Conservation (phyloP, 768 basidiomycete species). For the Russula sp. region DNA sequence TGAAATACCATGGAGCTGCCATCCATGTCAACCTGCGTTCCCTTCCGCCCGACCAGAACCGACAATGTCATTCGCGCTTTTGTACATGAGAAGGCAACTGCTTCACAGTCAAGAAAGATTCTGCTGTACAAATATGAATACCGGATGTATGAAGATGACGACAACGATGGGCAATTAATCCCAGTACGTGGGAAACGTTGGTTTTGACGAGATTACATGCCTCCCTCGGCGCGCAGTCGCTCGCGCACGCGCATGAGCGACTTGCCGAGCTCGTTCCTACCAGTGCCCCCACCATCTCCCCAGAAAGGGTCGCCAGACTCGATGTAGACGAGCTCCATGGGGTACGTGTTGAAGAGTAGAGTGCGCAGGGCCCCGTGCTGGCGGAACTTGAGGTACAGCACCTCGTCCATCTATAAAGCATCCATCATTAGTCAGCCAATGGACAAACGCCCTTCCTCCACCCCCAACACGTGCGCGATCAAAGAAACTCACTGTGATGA, state of each 20-base stretch:
- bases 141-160: too few relatives aligned
- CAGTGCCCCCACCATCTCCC: constrained; percentile 54
- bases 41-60: too few relatives aligned
- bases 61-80: too few relatives aligned
- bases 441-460: too few relatives aligned
- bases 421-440: background rate
- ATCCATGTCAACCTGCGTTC: too few relatives aligned
- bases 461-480: constrained; percentile 4
- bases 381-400: constrained; percentile 58
- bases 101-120: too few relatives aligned
- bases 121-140: too few relatives aligned
- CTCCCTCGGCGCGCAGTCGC: background rate
- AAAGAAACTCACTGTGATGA: too few relatives aligned
- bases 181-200: too few relatives aligned
- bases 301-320: constrained; percentile 57
- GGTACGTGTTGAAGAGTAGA: constrained; percentile 51
- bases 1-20: too few relatives aligned
- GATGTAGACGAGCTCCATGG: constrained; percentile 40
- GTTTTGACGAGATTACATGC: background rate
- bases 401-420: constrained; percentile 54
- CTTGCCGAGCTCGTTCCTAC: constrained; percentile 59
- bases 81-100: too few relatives aligned
- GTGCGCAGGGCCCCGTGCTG: constrained; percentile 58
- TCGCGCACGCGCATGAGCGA: constrained; percentile 26
- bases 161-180: too few relatives aligned